Conservation (phyloP, 2,329 filamentous ascomycete genomes). For the Acrodontium crateriforme region DNA sequence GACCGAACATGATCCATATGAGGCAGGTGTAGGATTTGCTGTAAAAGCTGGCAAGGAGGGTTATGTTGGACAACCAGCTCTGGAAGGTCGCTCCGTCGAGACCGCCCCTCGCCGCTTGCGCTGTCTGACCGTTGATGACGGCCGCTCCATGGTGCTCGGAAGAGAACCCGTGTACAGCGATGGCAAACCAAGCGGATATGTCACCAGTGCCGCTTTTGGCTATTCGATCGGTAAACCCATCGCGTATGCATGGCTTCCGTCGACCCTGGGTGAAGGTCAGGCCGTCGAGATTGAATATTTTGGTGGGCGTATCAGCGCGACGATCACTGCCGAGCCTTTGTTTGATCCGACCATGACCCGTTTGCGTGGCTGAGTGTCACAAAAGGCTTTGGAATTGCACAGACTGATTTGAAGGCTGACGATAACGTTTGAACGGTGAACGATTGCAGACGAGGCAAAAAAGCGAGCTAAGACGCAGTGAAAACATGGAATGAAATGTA, state of each 20-base stretch:
- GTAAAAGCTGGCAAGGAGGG: slow-evolving; percentile 34
- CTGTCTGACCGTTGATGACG: slow-evolving; percentile 43
- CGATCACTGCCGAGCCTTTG: slow-evolving; percentile 23
- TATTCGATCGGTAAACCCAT: slow-evolving; percentile 46
- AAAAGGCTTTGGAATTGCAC: no score
- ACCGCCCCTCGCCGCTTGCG: slow-evolving; percentile 26
- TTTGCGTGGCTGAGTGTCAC: no score
- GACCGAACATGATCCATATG: slow-evolving; percentile 46
- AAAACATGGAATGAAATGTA: no score
- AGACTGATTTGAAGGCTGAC: no score
- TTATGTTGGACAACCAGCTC: slow-evolving; percentile 39
- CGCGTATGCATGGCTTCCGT: slow-evolving; percentile 45
- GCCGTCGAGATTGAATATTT: slow-evolving; percentile 50
- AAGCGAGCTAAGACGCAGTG: no score
- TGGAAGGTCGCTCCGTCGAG: slow-evolving; percentile 29
- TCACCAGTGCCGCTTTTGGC: slow-evolving; percentile 48
- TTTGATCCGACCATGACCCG: slow-evolving; percentile 1
- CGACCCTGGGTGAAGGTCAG: slow-evolving; percentile 32
- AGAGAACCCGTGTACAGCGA: slow-evolving; percentile 47
- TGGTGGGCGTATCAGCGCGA: slow-evolving; percentile 39
- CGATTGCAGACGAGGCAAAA: no score
- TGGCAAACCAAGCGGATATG: slow-evolving; percentile 38
- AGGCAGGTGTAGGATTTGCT: slow-evolving; percentile 41
- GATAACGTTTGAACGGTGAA: no score
- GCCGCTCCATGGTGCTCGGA: slow-evolving; percentile 42